Evolutionary conservation across 2,329 filamentous ascomycete species (phyloP).

Genomic region (Penicillium griseofulvum): DNA sequence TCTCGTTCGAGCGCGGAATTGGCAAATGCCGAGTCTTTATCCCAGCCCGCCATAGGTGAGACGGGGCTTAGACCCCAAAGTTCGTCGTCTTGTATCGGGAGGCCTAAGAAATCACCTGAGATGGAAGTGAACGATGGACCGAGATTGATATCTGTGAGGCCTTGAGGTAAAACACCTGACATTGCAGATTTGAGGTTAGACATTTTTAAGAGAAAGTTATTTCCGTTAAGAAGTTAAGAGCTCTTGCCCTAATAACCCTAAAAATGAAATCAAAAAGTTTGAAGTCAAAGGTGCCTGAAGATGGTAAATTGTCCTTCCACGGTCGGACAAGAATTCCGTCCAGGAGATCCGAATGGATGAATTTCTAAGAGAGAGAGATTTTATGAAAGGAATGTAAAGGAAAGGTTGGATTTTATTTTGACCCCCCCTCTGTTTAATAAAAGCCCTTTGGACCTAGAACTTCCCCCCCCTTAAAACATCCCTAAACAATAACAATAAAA

Average conservation of each 20-base stretch:
- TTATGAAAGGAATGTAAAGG: not conserved
- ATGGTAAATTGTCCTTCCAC: conserved; percentile 17
- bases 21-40: conserved; percentile 30
- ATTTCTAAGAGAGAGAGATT: not conserved
- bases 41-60: conserved; percentile 28
- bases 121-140: conserved; percentile 20
- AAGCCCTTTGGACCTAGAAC: not conserved
- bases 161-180: not conserved
- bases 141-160: conserved; percentile 1
- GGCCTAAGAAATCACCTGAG: conserved; percentile 28
- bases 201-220: not conserved
- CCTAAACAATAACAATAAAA: not conserved
- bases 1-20: conserved; percentile 30
- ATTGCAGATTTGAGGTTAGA: conserved; percentile 8
- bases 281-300: conserved; percentile 23
- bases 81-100: conserved; percentile 32
- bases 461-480: too few species aligned
- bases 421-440: not conserved
- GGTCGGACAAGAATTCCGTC: conserved; percentile 29
- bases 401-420: not conserved
- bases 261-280: not conserved
- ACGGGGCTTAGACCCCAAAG: conserved; percentile 33
- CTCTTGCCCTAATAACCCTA: conserved; percentile 6
- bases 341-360: conserved; percentile 25
- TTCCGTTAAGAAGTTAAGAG: not conserved